A percentile compares a stretch with the other conserved stretches of the same genome.
Conservation (phyloP, 768 basidiomycete species). For the Collybia mongolica region DNA sequence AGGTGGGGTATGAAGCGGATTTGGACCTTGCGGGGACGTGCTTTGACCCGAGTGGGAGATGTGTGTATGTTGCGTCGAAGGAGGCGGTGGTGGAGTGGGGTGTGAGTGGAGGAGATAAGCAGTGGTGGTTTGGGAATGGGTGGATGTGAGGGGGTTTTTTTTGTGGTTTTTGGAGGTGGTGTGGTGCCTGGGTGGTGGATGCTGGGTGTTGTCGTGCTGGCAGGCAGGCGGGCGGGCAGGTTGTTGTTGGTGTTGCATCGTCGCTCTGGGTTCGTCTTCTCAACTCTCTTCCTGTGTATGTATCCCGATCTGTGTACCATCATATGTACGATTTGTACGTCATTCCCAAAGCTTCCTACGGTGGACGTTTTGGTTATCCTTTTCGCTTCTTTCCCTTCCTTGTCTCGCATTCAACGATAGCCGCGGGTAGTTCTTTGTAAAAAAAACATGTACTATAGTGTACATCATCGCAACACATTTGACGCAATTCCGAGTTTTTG, state of each 20-base stretch:
- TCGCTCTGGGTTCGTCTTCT: no score
- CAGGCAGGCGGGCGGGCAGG: no score
- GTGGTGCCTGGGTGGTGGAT: no score
- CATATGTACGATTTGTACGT: background rate
- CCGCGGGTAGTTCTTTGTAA: background rate
- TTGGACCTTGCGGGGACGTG: conserved; percentile 69
- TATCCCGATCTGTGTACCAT: background rate
- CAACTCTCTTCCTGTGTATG: background rate
- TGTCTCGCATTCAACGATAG: no score
- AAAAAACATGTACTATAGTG: background rate
- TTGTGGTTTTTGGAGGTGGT: no score
- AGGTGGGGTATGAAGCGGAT: conserved; percentile 28
- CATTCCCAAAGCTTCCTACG: background rate
- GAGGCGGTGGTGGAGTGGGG: conserved; percentile 76
- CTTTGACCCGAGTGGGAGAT: conserved; percentile 69
- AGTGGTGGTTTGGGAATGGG: conserved; percentile 62
- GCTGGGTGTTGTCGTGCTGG: no score
- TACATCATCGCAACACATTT: background rate
- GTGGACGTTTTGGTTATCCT: no score
- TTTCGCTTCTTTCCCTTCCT: no score
- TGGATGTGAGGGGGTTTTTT: conserved; percentile 31
- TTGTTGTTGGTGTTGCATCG: no score
- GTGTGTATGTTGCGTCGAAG: conserved; percentile 67
- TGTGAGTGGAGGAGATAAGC: conserved; percentile 67
- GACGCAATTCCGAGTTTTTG: no score